Conservation (phyloP, 257 asterid species). For the Scutellaria baicalensis region DNA sequence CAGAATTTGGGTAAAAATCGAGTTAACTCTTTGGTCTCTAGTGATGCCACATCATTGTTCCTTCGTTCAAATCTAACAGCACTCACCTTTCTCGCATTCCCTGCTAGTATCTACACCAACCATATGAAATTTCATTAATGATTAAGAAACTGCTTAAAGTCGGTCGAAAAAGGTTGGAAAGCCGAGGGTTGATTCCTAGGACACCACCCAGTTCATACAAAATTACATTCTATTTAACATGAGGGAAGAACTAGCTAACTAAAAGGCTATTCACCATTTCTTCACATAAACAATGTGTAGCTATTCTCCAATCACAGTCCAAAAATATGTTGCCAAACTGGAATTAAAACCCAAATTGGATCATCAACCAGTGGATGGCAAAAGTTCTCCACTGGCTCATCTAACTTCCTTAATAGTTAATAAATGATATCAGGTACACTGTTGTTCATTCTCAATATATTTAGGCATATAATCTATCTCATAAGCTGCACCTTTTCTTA, state of each 20-base stretch:
- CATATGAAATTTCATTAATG: not conserved
- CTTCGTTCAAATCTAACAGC: constrained; percentile 83
- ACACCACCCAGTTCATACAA: not conserved
- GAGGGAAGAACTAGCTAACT: not conserved
- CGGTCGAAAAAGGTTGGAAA: not conserved
- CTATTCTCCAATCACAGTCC: not conserved
- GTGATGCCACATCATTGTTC: constrained; percentile 40
- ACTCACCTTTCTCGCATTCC: constrained; percentile 92
- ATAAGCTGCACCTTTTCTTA: not conserved
- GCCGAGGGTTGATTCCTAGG: not conserved
- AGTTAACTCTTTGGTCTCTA: constrained; percentile 37
- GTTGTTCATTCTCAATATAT: not conserved
- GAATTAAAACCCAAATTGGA: not conserved
- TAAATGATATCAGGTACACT: not conserved
- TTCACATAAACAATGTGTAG: not conserved
- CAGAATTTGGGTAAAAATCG: constrained; percentile 60
- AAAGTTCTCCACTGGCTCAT: not conserved
- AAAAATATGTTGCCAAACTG: not conserved
- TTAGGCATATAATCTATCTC: not conserved
- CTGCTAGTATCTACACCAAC: constrained; percentile 76
- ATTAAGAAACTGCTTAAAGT: not conserved
- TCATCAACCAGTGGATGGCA: not conserved
- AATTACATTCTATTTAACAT: not conserved
- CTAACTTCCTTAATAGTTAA: not conserved
- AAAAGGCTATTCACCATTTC: not conserved